These are phyloP conservation scores for Tagetes patula DNA, from an alignment of 129 eudicot genomes.

Conservation along the genomic window DNA sequence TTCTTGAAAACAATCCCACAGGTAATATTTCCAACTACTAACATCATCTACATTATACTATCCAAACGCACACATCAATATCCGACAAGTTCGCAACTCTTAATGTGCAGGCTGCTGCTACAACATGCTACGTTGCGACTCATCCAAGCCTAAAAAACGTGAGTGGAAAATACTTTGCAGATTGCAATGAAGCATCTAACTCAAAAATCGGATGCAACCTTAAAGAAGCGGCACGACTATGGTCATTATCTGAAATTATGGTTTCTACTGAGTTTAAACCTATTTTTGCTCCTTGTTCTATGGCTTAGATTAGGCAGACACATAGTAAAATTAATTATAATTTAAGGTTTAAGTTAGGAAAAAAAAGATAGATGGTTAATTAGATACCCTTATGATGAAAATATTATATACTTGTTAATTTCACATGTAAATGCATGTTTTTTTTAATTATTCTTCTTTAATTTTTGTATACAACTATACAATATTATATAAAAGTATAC, in stretches of 20 bases:
- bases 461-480: not conserved
- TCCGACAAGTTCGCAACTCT: not conserved
- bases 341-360: conserved; percentile 16
- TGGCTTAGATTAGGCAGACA: conserved; percentile 5
- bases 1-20: conserved; percentile 87
- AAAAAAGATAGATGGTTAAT: not conserved
- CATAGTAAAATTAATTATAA: conserved; percentile 5
- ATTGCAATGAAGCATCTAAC: conserved; percentile 71
- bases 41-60: not conserved
- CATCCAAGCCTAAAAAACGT: conserved; percentile 47
- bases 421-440: conserved; percentile 31
- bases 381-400: conserved; percentile 24
- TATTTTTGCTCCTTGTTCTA: conserved; percentile 34
- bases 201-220: conserved; percentile 64
- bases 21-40: conserved; percentile 40
- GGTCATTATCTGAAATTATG: conserved; percentile 78
- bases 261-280: conserved; percentile 40
- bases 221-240: conserved; percentile 63
- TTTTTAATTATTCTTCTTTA: not conserved
- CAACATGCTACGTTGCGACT: conserved; percentile 89
- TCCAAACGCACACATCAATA: not conserved
- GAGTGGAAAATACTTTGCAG: conserved; percentile 82
- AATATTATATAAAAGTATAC: conserved; percentile 11
- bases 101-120: conserved; percentile 79
- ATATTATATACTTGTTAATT: conserved; percentile 22